Evolutionary conservation across 129 eudicot species (phyloP).

Genomic region (Sambucus nigra): DNA sequence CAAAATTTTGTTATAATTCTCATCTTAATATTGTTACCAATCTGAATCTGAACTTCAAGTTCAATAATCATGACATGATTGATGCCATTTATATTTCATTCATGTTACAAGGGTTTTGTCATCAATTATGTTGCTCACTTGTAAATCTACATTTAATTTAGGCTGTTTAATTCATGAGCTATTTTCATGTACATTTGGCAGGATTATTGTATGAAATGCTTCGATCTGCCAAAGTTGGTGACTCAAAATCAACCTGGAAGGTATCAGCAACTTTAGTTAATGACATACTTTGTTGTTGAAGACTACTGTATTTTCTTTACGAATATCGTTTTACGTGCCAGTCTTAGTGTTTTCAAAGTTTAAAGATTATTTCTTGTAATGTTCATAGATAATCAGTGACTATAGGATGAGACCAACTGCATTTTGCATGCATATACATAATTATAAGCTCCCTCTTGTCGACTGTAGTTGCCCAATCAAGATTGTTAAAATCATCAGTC

Average conservation of each 20-base stretch:
- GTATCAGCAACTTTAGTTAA: constrained; percentile 28
- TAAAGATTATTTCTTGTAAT: too few species aligned
- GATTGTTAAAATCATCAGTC: too few species aligned
- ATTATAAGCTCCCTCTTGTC: not conserved
- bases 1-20: not conserved
- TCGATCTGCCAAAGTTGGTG: constrained; percentile 66
- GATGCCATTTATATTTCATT: constrained; percentile 7
- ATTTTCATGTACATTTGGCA: constrained; percentile 18
- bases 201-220: constrained; percentile 90
- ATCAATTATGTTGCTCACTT: not conserved
- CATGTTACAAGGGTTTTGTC: constrained; percentile 1
- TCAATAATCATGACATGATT: not conserved
- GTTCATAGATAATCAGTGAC: not conserved
- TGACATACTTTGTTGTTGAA: not conserved
- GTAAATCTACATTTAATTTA: constrained; percentile 1
- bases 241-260: constrained; percentile 86
- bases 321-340: not conserved
- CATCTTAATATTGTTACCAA: not conserved
- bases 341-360: not conserved
- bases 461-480: too few species aligned
- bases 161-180: constrained; percentile 4
- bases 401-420: not conserved
- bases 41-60: not conserved
- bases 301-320: not conserved
- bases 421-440: not conserved